These are phyloP conservation scores for Penicillium brevicompactum DNA, from an alignment of 2,329 filamentous ascomycete species.

Conservation along the genomic window DNA sequence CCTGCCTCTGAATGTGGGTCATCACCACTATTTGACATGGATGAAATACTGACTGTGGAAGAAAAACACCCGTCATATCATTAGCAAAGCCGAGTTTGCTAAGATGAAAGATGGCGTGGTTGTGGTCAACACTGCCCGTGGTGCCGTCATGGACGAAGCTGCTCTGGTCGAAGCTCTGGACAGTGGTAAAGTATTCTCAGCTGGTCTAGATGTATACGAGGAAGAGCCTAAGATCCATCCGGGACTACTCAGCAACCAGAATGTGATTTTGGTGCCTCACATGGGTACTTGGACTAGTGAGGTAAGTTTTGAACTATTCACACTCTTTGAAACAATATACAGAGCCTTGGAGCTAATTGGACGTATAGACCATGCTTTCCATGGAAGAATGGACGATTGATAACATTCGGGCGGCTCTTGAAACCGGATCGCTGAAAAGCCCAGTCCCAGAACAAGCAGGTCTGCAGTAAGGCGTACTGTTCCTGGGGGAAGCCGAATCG, in stretches of 20 bases:
- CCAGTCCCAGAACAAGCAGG: constrained; percentile 72
- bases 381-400: constrained; percentile 77
- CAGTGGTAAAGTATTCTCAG: constrained; percentile 68
- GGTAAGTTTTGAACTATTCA: constrained; percentile 29
- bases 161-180: constrained; percentile 75
- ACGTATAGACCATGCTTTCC: constrained; percentile 51
- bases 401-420: constrained; percentile 67
- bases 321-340: not conserved
- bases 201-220: constrained; percentile 80
- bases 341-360: not conserved
- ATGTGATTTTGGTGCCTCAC: constrained; percentile 76
- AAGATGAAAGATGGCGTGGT: constrained; percentile 78
- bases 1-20: constrained; percentile 74
- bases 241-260: constrained; percentile 68
- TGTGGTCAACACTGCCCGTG: constrained; percentile 80
- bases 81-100: constrained; percentile 69
- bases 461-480: constrained; percentile 27
- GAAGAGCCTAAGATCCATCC: constrained; percentile 76
- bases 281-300: constrained; percentile 83
- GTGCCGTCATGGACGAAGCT: constrained; percentile 78
- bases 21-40: constrained; percentile 2
- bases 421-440: constrained; percentile 64
- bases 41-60: constrained; percentile 23
- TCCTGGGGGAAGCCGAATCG: no score
- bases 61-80: constrained; percentile 72